phyloP scores from a whole-genome alignment of 306 rosid species.

The Coriaria nepalensis region DNA sequence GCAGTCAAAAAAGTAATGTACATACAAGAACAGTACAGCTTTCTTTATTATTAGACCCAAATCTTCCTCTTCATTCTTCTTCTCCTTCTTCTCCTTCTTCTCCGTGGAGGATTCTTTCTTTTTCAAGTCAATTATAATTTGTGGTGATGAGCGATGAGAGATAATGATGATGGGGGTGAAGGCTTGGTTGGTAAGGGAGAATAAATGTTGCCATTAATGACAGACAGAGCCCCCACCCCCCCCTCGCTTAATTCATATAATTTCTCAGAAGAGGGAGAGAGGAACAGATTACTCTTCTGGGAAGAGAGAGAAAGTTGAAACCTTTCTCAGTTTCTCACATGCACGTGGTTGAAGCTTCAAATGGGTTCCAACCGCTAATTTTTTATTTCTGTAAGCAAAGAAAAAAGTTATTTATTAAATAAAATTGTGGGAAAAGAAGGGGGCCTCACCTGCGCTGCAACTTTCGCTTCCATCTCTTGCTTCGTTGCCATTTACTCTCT shows the following conservation, averaged over 20 bases:
- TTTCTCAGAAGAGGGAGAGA: background rate
- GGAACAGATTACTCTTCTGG: conserved; percentile 14
- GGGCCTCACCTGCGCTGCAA: conserved; percentile 32
- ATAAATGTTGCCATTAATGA: conserved; percentile 46
- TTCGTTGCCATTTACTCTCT: conserved; percentile 18
- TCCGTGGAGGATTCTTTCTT: no score
- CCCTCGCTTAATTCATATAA: conserved; percentile 13
- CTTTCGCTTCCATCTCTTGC: conserved; percentile 9
- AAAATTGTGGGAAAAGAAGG: background rate
- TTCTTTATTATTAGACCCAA: no score
- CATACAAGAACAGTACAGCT: no score
- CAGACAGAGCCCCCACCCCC: conserved; percentile 31
- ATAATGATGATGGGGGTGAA: conserved; percentile 21
- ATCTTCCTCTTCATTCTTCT: no score
- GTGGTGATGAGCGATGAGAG: no score
- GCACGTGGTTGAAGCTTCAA: conserved; percentile 64
- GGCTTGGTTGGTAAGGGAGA: conserved; percentile 50
- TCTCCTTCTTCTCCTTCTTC: no score
- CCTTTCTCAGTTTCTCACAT: conserved; percentile 13
- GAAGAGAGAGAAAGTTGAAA: background rate
- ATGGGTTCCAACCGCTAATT: conserved; percentile 51
- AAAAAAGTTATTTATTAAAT: conserved; percentile 34
- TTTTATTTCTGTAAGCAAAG: conserved; percentile 14
- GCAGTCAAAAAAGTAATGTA: no score
- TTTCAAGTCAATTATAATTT: no score